phyloP scores from a whole-genome alignment of 495 filamentous ascomycete genomes.

The Xylaria palmicola region DNA sequence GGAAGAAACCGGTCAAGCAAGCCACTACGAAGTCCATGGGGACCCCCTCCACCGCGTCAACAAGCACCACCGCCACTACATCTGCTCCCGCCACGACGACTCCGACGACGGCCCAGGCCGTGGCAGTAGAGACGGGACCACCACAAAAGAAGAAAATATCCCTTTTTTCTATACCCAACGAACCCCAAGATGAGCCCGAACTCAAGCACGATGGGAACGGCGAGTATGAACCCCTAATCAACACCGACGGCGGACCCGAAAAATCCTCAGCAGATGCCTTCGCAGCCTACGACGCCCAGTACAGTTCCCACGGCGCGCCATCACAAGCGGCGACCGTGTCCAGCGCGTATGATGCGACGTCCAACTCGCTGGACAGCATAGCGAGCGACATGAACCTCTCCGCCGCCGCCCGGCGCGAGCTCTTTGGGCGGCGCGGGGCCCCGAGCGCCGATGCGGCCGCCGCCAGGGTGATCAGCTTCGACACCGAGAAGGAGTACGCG shows the following conservation, averaged over 20 bases:
- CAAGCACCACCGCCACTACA: conserved; percentile 10
- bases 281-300: conserved; percentile 35
- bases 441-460: conserved; percentile 33
- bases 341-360: conserved; percentile 19
- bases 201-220: conserved; percentile 14
- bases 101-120: neutral
- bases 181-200: conserved; percentile 13
- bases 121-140: conserved; percentile 12
- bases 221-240: conserved; percentile 45
- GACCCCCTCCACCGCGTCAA: conserved; percentile 4
- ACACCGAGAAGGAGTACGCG: conserved; percentile 80
- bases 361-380: conserved; percentile 56
- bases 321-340: conserved; percentile 23
- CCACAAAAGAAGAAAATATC: conserved; percentile 41
- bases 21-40: conserved; percentile 33
- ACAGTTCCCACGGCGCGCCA: conserved; percentile 23
- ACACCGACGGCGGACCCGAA: conserved; percentile 3
- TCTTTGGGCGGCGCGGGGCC: conserved; percentile 65
- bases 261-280: conserved; percentile 30
- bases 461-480: conserved; percentile 69
- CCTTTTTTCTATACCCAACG: conserved; percentile 45
- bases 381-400: conserved; percentile 75
- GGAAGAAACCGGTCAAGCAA: conserved; percentile 71
- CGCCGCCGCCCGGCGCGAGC: conserved; percentile 68
- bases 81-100: neutral